Evolutionary conservation across 768 basidiomycete genomes (phyloP), one percentile per base, ranked within the genome.

Genomic region (Calocera viscosa): DNA sequence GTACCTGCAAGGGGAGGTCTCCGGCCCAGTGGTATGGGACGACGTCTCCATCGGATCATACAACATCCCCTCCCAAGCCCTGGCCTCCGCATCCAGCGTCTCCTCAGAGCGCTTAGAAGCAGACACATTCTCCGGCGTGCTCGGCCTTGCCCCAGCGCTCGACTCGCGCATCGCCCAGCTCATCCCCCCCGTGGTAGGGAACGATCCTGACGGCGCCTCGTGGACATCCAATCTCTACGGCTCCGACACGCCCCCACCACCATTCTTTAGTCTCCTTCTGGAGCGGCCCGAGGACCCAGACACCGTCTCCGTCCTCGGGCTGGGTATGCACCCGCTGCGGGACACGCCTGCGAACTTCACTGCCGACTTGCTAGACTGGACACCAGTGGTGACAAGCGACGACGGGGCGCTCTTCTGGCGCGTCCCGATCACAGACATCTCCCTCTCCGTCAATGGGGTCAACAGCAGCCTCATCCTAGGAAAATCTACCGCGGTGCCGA

Each of bases 21-120:
- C 70, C 1, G 90, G 90, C 0, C 83, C 86, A 12, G 78, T 91
- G 30, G 82, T 86, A 0, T 90, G 87, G 87, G 89, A 91, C 72
- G 70, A 76, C 11, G 77, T 91, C 5, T 71, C 77, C 17, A 64
- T 91, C 0, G 89, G 89, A 1, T 82, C 82, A 0, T 92, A 90
- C 73, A 76, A 64, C 35, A 82, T 92, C 39, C 73, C 78, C 14
- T 80, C 80, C 66, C 90, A 92, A 70, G 89, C 90, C 38, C 39
- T 72, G 89, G 88, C 83, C 65, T 86, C 89, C 1, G 89, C 83
- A 2, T 73, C 79, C 39, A 69, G 70, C 40, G 83, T 91, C 63
- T 47, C 75, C 0, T 71, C 77, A 39, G 90, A 91, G 74, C 83
- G 83, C 0, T 80, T 91, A 7, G 75, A 81, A 0, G 71, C 79